These are phyloP conservation scores for Arthroderma sp. DNA, from an alignment of 2,329 filamentous ascomycete genomes.

Conservation along the genomic window DNA sequence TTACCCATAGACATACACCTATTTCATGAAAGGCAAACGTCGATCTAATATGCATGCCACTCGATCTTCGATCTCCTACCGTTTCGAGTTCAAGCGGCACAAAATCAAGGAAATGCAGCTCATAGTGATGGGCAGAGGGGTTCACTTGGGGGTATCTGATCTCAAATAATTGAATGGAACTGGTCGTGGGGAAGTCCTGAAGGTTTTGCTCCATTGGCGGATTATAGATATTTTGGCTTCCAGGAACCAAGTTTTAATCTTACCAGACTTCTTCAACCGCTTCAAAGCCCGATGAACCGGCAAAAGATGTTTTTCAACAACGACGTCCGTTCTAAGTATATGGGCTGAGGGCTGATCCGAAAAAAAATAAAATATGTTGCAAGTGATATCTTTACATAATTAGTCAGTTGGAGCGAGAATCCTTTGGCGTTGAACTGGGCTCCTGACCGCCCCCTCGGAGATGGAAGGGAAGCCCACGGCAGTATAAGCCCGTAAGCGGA, in stretches of 20 bases:
- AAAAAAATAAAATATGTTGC: neutral
- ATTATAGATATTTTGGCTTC: neutral
- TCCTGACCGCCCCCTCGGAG: neutral
- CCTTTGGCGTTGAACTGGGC: neutral
- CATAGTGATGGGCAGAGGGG: neutral
- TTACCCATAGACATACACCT: neutral
- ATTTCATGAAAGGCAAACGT: neutral
- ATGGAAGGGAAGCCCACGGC: neutral
- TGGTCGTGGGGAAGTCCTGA: neutral
- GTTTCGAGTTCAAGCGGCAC: neutral
- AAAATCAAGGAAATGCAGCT: neutral
- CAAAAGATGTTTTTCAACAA: neutral
- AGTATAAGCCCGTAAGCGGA: neutral
- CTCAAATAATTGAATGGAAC: neutral
- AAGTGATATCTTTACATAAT: neutral
- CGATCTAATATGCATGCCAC: neutral
- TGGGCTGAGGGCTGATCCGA: neutral
- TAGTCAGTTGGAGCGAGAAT: neutral
- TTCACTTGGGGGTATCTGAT: neutral
- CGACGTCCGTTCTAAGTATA: neutral
- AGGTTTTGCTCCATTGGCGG: neutral
- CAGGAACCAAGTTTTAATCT: neutral
- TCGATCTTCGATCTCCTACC: neutral
- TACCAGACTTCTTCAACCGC: neutral
- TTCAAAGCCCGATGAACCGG: neutral